Conservation (phyloP, 495 filamentous ascomycete species). For the Hyaloscypha bicolor region DNA sequence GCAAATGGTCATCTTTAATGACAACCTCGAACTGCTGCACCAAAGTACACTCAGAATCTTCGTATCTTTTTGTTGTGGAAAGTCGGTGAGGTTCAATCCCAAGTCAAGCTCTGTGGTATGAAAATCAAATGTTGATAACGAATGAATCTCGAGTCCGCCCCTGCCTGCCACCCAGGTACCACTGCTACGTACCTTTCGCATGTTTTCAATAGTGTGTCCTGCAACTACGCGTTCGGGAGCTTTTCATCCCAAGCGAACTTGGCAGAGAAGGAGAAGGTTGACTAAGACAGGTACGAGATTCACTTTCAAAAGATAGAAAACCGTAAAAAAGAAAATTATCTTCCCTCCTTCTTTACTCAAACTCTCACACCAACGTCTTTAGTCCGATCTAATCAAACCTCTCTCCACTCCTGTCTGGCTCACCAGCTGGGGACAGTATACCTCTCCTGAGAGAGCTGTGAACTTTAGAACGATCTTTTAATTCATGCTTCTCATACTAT, state of each 20-base stretch:
- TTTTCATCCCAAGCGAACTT: slow-evolving; percentile 1
- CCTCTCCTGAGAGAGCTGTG: neutral
- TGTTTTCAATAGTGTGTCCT: neutral
- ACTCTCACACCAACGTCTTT: too few relatives aligned
- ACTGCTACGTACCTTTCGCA: neutral
- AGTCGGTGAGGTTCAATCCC: neutral
- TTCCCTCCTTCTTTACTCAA: too few relatives aligned
- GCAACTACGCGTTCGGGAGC: slow-evolving; percentile 7
- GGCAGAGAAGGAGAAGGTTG: neutral
- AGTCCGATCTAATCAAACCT: too few relatives aligned
- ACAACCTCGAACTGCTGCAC: neutral
- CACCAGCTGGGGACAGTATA: too few relatives aligned
- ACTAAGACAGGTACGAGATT: neutral
- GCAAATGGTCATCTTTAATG: neutral
- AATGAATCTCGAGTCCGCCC: neutral
- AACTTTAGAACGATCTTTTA: neutral
- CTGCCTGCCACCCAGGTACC: neutral
- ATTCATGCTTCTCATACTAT: neutral
- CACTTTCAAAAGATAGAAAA: too few relatives aligned
- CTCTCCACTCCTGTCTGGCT: too few relatives aligned
- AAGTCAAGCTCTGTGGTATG: neutral
- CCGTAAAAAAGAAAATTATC: too few relatives aligned
- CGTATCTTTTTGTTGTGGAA: neutral
- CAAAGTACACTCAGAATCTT: neutral
- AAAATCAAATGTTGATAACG: neutral